Evolutionary conservation across 163 green algal species (phyloP).

Genomic region (Chlamydomonas reinhardtii): DNA sequence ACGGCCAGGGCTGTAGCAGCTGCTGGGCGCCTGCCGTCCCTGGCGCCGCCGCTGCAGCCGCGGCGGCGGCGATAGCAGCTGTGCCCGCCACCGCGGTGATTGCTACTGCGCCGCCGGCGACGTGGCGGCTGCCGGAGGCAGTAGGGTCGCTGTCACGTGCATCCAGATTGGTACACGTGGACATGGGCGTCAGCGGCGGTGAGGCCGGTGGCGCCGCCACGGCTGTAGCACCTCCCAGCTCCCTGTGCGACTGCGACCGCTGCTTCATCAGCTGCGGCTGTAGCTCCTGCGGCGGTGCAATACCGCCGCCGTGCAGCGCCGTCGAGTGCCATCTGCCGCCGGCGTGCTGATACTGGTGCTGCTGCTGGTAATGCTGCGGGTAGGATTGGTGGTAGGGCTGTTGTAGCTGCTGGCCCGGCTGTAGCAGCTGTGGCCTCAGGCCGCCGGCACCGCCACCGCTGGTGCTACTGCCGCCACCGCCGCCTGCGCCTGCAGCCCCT

Average conservation of each 20-base stretch:
- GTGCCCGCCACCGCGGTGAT: background rate
- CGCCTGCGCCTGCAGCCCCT: background rate
- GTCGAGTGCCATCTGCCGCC: too few relatives aligned
- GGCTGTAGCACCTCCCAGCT: too few relatives aligned
- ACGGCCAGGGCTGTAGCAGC: background rate
- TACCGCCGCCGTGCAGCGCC: too few relatives aligned
- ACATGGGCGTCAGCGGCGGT: background rate
- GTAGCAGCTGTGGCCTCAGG: background rate
- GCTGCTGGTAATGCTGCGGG: background rate
- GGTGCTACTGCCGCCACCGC: too few relatives aligned
- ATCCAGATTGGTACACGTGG: background rate
- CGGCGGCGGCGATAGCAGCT: background rate
- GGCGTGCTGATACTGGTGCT: background rate
- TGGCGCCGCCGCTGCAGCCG: background rate
- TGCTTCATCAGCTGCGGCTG: background rate
- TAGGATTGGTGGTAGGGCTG: background rate
- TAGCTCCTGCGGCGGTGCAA: background rate
- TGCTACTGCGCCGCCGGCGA: too few relatives aligned
- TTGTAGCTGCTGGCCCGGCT: conserved; percentile 6
- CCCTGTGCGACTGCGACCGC: too few relatives aligned
- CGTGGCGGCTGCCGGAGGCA: too few relatives aligned
- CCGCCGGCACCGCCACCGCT: too few relatives aligned
- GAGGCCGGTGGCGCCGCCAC: background rate
- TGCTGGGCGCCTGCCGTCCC: background rate
- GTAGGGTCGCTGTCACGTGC: too few relatives aligned